These are phyloP conservation scores for Dictyostelium capitatum DNA, from an alignment of 78 protist species.

Conservation along the genomic window DNA sequence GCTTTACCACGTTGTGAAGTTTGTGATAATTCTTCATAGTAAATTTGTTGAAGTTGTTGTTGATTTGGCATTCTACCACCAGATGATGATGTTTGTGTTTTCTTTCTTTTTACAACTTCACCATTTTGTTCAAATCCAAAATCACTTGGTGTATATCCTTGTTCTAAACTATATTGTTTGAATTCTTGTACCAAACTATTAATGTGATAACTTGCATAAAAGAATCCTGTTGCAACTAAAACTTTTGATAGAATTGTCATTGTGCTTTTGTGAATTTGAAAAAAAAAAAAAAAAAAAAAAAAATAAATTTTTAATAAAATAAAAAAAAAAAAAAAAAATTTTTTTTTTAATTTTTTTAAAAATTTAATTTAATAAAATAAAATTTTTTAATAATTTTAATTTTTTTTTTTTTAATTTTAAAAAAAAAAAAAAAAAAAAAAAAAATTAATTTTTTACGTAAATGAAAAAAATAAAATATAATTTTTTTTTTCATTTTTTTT, in stretches of 20 bases:
- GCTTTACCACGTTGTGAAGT: background rate
- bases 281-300: no score
- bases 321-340: no score
- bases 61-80: no score
- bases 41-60: background rate
- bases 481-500: no score
- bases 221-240: slow-evolving; percentile 1
- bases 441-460: no score
- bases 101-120: background rate
- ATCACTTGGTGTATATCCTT: background rate
- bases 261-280: background rate
- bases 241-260: slow-evolving; percentile 13
- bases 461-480: no score
- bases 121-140: background rate
- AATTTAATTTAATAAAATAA: no score
- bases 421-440: no score
- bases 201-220: slow-evolving; percentile 1
- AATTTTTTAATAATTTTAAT: no score
- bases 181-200: slow-evolving; percentile 8
- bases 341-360: no score
- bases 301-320: no score
- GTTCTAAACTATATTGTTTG: background rate
- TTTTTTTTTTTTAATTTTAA: no score
- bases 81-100: background rate
- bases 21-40: background rate